Evolutionary conservation across 768 basidiomycete genomes (phyloP).

Genomic region (Xerocomellus chrysenteron): DNA sequence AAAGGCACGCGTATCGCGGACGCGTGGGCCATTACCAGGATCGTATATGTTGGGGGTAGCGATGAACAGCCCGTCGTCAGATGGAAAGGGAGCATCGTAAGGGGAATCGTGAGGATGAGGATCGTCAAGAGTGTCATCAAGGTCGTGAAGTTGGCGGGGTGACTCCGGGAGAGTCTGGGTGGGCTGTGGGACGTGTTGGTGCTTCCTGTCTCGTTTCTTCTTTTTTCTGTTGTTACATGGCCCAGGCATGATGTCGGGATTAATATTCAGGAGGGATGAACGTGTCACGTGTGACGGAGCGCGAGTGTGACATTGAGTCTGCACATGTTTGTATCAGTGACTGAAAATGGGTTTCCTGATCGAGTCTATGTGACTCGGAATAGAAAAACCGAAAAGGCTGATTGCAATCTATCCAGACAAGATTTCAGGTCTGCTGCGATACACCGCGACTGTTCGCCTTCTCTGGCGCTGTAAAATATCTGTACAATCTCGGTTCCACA

Average conservation of each 20-base stretch:
- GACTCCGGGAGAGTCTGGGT: background rate
- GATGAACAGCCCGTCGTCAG: conserved; percentile 22
- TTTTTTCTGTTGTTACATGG: conserved; percentile 55
- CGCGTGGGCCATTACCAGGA: conserved; percentile 77
- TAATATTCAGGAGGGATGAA: conserved; percentile 1
- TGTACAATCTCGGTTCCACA: conserved; percentile 20
- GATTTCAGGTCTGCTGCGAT: conserved; percentile 27
- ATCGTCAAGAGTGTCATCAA: conserved; percentile 9
- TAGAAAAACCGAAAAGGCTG: conserved; percentile 11
- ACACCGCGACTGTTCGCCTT: conserved; percentile 22
- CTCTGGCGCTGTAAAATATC: conserved; percentile 34
- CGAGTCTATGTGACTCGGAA: conserved; percentile 19
- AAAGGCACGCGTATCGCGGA: conserved; percentile 66
- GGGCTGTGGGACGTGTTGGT: background rate
- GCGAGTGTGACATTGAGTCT: conserved; percentile 31
- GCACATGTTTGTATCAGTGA: conserved; percentile 14
- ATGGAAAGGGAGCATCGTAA: conserved; percentile 2
- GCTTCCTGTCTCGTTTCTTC: conserved; percentile 41
- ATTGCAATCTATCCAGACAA: conserved; percentile 26
- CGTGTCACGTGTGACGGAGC: conserved; percentile 32
- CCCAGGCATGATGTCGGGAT: conserved; percentile 50
- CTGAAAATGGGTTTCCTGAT: conserved; percentile 12
- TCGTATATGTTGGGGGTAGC: conserved; percentile 67
- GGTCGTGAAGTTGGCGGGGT: background rate
- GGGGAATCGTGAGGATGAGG: conserved; percentile 1